Percentiles rank a stretch among this genome's conserved stretches.
These are phyloP conservation scores for Crithidia acanthocephali DNA, from an alignment of 208 protist species.

Conservation along the genomic window DNA sequence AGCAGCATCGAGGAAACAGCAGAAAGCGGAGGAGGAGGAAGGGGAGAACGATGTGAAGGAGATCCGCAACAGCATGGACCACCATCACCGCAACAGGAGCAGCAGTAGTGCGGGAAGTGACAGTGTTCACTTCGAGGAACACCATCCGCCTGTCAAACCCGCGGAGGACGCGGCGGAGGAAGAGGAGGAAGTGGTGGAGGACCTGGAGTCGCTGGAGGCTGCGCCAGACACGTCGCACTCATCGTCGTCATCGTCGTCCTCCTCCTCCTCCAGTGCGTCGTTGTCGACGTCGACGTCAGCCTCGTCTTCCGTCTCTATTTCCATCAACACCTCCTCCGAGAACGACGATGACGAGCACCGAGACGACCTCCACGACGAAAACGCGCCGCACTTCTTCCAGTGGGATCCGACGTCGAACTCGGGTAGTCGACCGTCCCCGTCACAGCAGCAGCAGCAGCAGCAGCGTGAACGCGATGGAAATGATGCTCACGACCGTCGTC, in stretches of 20 bases:
- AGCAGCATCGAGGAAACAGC: too few species aligned
- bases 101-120: not conserved
- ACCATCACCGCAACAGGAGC: too few species aligned
- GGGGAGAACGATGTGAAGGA: not conserved
- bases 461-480: too few species aligned
- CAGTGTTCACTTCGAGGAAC: too few species aligned
- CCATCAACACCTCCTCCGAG: not conserved
- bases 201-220: too few species aligned
- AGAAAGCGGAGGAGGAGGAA: too few species aligned
- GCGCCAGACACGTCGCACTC: too few species aligned
- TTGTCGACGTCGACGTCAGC: too few species aligned
- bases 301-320: conserved; percentile 11
- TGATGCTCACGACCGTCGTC: too few species aligned
- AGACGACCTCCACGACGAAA: not conserved
- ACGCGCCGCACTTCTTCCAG: conserved; percentile 50
- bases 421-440: not conserved
- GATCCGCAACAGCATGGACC: not conserved
- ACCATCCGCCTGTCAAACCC: too few species aligned
- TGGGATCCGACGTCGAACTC: conserved; percentile 77
- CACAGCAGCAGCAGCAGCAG: not conserved
- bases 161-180: too few species aligned
- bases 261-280: not conserved
- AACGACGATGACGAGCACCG: not conserved
- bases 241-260: conserved; percentile 1
- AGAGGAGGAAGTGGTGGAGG: too few species aligned